These are phyloP conservation scores for Ophiostoma australiae DNA, from an alignment of 2,329 filamentous ascomycete genomes.

Conservation along the genomic window DNA sequence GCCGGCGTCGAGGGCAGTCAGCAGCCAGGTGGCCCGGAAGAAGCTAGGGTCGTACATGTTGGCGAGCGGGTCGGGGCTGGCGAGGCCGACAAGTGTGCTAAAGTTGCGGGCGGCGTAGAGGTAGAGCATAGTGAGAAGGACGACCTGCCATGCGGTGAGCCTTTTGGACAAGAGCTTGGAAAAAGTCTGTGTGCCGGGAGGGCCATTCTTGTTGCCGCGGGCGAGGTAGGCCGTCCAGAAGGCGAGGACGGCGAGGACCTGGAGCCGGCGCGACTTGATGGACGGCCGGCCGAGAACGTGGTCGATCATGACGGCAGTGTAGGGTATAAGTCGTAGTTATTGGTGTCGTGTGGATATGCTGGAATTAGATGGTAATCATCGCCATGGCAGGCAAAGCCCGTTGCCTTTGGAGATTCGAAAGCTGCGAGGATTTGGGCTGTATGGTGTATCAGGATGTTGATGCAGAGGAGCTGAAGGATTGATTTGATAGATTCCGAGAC, in stretches of 20 bases:
- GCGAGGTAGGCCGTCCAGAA: conserved; percentile 87
- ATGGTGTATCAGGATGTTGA: too few species aligned
- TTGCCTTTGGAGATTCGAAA: not conserved
- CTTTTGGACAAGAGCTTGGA: conserved; percentile 65
- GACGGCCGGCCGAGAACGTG: conserved; percentile 90
- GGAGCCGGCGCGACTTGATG: conserved; percentile 82
- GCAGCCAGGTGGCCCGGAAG: conserved; percentile 94
- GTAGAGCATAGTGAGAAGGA: conserved; percentile 82
- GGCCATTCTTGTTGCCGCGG: conserved; percentile 81
- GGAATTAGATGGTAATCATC: not conserved
- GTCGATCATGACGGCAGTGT: conserved; percentile 57
- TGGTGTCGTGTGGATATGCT: not conserved
- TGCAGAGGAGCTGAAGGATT: too few species aligned
- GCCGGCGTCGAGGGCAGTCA: conserved; percentile 88
- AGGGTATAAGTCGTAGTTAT: not conserved
- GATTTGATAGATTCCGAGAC: not conserved
- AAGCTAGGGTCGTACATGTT: conserved; percentile 91
- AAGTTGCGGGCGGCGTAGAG: conserved; percentile 92
- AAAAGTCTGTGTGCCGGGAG: conserved; percentile 65
- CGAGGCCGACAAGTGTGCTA: conserved; percentile 82
- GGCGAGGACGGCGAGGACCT: conserved; percentile 83
- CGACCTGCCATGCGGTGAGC: conserved; percentile 83
- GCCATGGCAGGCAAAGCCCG: not conserved
- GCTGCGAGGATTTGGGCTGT: not conserved
- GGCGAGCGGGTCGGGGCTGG: conserved; percentile 86